phyloP scores from a whole-genome alignment of 2,329 filamentous ascomycete species.

The Hypoxylon sp. region DNA sequence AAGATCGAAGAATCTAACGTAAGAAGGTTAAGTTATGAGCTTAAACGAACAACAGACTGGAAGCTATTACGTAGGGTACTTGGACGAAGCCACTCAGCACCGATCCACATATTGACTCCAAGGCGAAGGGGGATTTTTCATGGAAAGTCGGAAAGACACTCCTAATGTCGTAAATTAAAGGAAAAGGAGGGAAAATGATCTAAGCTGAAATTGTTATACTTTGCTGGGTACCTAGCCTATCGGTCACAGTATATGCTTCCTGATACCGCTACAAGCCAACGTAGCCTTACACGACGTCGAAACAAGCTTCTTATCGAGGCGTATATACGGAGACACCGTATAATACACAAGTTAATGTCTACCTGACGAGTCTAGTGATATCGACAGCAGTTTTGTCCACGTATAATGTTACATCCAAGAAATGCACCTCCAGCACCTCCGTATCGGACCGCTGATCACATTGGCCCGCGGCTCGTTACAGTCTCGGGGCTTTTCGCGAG shows the following conservation, averaged over 20 bases:
- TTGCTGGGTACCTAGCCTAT: not conserved
- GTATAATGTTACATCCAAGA: slow-evolving; percentile 29
- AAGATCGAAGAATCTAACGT: slow-evolving; percentile 6
- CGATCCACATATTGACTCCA: not conserved
- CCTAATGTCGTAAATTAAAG: not conserved
- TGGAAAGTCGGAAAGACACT: not conserved
- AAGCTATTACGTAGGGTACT: not conserved
- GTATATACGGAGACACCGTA: slow-evolving; percentile 12
- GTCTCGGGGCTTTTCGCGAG: slow-evolving; percentile 26
- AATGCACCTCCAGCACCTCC: slow-evolving; percentile 18
- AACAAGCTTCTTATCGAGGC: slow-evolving; percentile 16
- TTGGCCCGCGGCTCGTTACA: slow-evolving; percentile 21
- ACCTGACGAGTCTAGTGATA: not conserved
- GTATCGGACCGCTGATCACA: slow-evolving; percentile 36
- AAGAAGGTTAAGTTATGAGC: not conserved
- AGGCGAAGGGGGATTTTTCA: not conserved
- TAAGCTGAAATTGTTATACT: not conserved
- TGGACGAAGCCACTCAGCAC: not conserved
- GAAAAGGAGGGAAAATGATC: not conserved
- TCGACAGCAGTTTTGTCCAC: slow-evolving; percentile 13
- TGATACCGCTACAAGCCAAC: not conserved
- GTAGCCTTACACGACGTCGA: slow-evolving; percentile 1
- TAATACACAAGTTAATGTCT: slow-evolving; percentile 13
- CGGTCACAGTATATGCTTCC: not conserved
- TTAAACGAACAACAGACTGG: not conserved